Percentiles rank a stretch among this genome's conserved stretches.
These are phyloP conservation scores for Pleurotus sapidus DNA, from an alignment of 768 basidiomycete species.

Conservation along the genomic window DNA sequence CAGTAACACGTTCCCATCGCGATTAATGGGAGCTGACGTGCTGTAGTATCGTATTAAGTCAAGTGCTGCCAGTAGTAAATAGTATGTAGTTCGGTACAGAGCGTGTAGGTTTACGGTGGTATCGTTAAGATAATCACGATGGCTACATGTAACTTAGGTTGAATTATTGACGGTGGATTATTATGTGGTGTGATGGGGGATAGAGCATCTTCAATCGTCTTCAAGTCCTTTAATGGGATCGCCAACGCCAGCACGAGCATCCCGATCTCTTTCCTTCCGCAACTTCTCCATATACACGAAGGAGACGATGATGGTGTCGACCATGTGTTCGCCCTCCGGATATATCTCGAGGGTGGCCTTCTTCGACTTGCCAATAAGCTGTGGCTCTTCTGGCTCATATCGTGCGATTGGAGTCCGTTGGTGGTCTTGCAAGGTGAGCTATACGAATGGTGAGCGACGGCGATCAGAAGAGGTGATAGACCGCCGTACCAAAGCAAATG, in stretches of 20 bases:
- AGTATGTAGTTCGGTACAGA: no score
- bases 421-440: constrained; percentile 15
- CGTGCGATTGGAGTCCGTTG: constrained; percentile 17
- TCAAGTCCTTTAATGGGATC: background rate
- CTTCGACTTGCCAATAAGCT: constrained; percentile 10
- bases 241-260: constrained; percentile 6
- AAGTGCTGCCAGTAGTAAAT: no score
- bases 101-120: no score
- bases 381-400: constrained; percentile 12
- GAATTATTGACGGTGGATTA: no score
- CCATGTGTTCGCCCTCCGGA: constrained; percentile 23
- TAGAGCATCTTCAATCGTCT: background rate
- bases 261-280: constrained; percentile 16
- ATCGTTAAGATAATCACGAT: no score
- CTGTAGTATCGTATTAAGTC: no score
- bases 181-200: no score
- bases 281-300: constrained; percentile 29
- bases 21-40: no score
- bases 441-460: background rate
- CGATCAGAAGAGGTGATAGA: background rate
- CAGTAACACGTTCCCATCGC: background rate
- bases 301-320: constrained; percentile 27
- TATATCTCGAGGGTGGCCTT: constrained; percentile 24
- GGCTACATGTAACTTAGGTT: no score
- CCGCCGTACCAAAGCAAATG: constrained; percentile 12